phyloP scores from a whole-genome alignment of 495 filamentous ascomycete genomes.

The Xylaria intraflava region DNA sequence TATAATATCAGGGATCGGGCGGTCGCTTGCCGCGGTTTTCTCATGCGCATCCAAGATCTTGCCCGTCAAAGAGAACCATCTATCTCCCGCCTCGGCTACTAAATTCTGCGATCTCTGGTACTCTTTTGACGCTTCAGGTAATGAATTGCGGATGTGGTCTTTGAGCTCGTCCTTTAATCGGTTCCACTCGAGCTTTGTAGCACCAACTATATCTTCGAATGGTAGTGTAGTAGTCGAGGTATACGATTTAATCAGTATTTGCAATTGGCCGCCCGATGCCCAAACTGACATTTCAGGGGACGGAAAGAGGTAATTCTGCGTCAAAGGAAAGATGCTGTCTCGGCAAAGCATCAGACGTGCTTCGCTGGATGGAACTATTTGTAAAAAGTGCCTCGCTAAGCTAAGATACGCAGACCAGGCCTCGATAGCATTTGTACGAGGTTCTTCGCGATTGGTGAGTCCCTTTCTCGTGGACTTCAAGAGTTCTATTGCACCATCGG shows the following conservation, averaged over 20 bases:
- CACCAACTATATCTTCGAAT: slow-evolving; percentile 34
- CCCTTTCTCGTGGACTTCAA: slow-evolving; percentile 61
- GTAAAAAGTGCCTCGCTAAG: slow-evolving; percentile 44
- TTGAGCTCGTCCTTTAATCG: slow-evolving; percentile 49
- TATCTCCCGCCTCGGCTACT: slow-evolving; percentile 52
- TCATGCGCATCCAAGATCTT: slow-evolving; percentile 34
- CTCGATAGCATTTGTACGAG: slow-evolving; percentile 51
- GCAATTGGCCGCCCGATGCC: slow-evolving; percentile 25
- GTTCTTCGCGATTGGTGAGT: slow-evolving; percentile 66
- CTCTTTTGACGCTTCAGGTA: slow-evolving; percentile 71
- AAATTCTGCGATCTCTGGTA: slow-evolving; percentile 62
- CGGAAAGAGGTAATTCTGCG: slow-evolving; percentile 34
- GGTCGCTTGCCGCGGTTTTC: slow-evolving; percentile 14
- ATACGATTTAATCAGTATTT: slow-evolving; percentile 30
- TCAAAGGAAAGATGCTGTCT: slow-evolving; percentile 35
- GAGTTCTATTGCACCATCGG: slow-evolving; percentile 47
- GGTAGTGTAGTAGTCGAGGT: slow-evolving; percentile 22
- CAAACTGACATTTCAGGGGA: slow-evolving; percentile 28
- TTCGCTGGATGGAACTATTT: slow-evolving; percentile 18
- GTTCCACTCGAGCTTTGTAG: slow-evolving; percentile 42
- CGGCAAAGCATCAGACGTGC: slow-evolving; percentile 36
- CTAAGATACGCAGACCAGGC: slow-evolving; percentile 72
- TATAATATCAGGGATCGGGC: slow-evolving; percentile 25
- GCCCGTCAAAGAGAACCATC: slow-evolving; percentile 56
- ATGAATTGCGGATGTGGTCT: slow-evolving; percentile 58